Percentiles rank a stretch among this genome's conserved stretches.
Conservation (phyloP, 129 eudicot species). For the Flaveria robusta region DNA sequence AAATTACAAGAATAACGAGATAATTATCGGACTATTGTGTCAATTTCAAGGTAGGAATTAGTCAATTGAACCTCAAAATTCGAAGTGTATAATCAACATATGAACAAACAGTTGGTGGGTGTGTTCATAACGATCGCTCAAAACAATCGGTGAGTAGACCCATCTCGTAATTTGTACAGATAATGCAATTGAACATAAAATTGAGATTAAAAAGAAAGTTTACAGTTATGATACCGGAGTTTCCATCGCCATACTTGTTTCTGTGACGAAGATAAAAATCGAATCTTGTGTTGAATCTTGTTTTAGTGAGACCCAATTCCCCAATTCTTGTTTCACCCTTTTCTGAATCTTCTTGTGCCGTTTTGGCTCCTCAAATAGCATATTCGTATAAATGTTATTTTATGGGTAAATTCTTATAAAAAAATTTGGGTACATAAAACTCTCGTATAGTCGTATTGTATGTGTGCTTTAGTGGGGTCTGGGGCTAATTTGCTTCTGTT, state of each 20-base stretch:
- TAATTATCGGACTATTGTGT: neutral
- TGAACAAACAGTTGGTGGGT: slow-evolving; percentile 24
- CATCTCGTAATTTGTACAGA: neutral
- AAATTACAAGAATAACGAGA: neutral
- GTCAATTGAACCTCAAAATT: slow-evolving; percentile 7
- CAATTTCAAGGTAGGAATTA: slow-evolving; percentile 3
- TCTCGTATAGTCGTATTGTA: too few species aligned
- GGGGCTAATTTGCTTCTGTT: too few species aligned
- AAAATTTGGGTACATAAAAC: too few species aligned
- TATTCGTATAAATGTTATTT: too few species aligned
- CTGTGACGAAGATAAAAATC: slow-evolving; percentile 8
- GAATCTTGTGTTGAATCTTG: neutral
- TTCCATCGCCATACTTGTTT: slow-evolving; percentile 17
- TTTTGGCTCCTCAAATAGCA: neutral
- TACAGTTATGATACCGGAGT: slow-evolving; percentile 39
- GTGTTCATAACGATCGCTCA: neutral
- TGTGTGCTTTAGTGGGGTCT: too few species aligned
- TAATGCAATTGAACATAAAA: slow-evolving; percentile 13
- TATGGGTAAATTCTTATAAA: too few species aligned
- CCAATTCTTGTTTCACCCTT: neutral
- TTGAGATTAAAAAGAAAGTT: slow-evolving; percentile 25
- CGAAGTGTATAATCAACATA: slow-evolving; percentile 7
- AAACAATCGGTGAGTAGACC: too few species aligned
- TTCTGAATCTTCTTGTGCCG: slow-evolving; percentile 2
- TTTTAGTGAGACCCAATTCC: neutral